Evolutionary conservation across 192 early-diverging fungal species (phyloP).

Genomic region (Phycomyces nitens): DNA sequence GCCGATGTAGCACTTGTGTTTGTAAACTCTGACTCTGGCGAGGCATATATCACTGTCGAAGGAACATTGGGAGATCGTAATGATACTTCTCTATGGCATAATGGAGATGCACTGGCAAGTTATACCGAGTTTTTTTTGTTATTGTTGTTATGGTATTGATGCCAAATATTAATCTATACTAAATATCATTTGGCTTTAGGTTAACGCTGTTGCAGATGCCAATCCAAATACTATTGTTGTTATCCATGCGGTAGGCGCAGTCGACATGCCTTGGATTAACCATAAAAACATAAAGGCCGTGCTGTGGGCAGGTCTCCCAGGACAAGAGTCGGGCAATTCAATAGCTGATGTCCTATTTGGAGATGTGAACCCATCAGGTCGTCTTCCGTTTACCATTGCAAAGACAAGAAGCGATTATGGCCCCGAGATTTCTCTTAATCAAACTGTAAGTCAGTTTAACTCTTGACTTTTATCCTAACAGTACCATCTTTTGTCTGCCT

Average conservation of each 20-base stretch:
- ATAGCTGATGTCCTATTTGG: slow-evolving; percentile 69
- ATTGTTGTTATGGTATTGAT: too few relatives aligned
- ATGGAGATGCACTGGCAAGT: slow-evolving; percentile 49
- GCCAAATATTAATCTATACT: too few relatives aligned
- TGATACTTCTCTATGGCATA: slow-evolving; percentile 52
- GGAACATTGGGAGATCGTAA: slow-evolving; percentile 59
- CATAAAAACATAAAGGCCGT: slow-evolving; percentile 60
- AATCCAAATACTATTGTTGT: slow-evolving; percentile 59
- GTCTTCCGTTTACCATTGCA: slow-evolving; percentile 64
- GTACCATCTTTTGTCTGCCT: not conserved
- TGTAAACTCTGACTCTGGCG: slow-evolving; percentile 25
- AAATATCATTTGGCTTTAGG: slow-evolving; percentile 22
- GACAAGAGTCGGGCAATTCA: slow-evolving; percentile 65
- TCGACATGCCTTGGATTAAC: slow-evolving; percentile 54
- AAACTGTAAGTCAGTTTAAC: slow-evolving; percentile 9
- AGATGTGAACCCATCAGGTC: slow-evolving; percentile 57
- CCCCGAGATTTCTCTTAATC: not conserved
- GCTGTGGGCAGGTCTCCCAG: slow-evolving; percentile 54
- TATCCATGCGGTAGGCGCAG: slow-evolving; percentile 52
- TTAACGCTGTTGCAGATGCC: slow-evolving; percentile 44
- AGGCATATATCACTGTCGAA: slow-evolving; percentile 39
- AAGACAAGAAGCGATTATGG: slow-evolving; percentile 42
- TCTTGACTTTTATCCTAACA: not conserved
- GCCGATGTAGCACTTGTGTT: slow-evolving; percentile 48
- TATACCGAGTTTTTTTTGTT: not conserved